Evolutionary conservation across 2,329 filamentous ascomycete genomes (phyloP), one percentile per base, ranked within the genome.

Genomic region (Tolypocladium pustulatum): DNA sequence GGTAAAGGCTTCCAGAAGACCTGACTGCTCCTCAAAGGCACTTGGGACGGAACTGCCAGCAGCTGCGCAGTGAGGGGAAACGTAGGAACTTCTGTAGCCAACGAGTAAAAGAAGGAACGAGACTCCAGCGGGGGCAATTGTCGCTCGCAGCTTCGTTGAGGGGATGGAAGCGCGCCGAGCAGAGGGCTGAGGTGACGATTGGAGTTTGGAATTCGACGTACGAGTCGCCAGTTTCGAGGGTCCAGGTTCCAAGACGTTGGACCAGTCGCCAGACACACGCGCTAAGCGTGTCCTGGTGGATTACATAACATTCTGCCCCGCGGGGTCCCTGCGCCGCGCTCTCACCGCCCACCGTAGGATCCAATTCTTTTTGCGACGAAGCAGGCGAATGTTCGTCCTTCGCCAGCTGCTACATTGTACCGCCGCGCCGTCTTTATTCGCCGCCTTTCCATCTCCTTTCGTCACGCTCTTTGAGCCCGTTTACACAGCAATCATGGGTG

Each of bases 401-500:
- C 10, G 49, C 2, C 20, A 13, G 30, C 30, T 34, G 49, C 0
- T 34, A 22, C 30, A 36, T 30, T 22, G 4, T n/a, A n/a, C 20
- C 49, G 22, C 10, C 32, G 10, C 49, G 30, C 30, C 20, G 30
- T 34, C 10, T 8, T n/a, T 22, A 6, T n/a, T 36, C 20, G 10
- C 49, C 17, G 30, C 30, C 30, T 36, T 36, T 34, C 17, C 10
- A 53, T 36, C 4, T 15, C 15, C 30, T 22, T 7, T 3, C 30
- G 30, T 22, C 49, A 15, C 49, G 49, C 30, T 53, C 30, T 22
- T 30, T 10, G 49, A 36, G 20, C 27, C 49, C 30, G 46, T 53
- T 20, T 32, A 10, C 13, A 10, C 20, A 53, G 30, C 27, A 55
- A 53, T 9, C 32, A 76, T 76, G 74, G 74, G 74, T 62, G 72